phyloP scores from a whole-genome alignment of 2,329 filamentous ascomycete species.

The Botrytis medusae region DNA sequence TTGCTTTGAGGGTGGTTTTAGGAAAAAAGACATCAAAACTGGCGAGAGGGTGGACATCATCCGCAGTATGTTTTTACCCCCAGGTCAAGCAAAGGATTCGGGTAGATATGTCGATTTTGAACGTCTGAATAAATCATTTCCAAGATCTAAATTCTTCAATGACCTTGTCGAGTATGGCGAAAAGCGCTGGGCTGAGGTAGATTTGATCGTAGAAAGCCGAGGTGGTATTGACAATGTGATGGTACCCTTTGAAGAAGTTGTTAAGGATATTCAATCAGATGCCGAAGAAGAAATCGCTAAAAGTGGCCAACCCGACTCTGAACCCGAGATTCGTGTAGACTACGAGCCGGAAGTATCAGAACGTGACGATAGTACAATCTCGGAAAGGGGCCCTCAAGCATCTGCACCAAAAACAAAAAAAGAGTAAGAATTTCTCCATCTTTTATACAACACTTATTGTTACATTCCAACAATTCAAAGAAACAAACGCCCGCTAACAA shows the following conservation, averaged over 20 bases:
- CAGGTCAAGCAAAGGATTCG: constrained; percentile 37
- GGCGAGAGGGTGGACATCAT: constrained; percentile 42
- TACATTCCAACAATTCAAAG: background rate
- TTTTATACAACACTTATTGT: background rate
- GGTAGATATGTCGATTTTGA: constrained; percentile 44
- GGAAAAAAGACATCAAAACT: background rate
- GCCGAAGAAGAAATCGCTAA: background rate
- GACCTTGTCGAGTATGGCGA: constrained; percentile 49
- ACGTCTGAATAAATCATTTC: constrained; percentile 46
- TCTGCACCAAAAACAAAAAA: background rate
- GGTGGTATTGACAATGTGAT: constrained; percentile 44
- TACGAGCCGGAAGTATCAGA: constrained; percentile 20
- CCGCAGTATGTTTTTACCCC: constrained; percentile 38
- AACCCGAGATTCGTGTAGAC: constrained; percentile 22
- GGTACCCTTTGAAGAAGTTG: constrained; percentile 39
- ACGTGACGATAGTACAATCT: background rate
- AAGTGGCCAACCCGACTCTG: background rate
- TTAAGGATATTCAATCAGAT: constrained; percentile 37
- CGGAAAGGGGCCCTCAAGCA: background rate
- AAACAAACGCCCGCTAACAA: background rate
- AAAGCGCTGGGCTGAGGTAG: constrained; percentile 47
- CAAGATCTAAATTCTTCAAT: constrained; percentile 50
- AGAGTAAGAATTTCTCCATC: background rate
- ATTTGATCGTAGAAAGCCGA: constrained; percentile 43
- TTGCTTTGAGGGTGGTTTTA: background rate